Percentiles rank a stretch among this genome's conserved stretches.
These are phyloP conservation scores for Dendrobium nobile DNA, from an alignment of 106 monocot genomes.

Conservation along the genomic window DNA sequence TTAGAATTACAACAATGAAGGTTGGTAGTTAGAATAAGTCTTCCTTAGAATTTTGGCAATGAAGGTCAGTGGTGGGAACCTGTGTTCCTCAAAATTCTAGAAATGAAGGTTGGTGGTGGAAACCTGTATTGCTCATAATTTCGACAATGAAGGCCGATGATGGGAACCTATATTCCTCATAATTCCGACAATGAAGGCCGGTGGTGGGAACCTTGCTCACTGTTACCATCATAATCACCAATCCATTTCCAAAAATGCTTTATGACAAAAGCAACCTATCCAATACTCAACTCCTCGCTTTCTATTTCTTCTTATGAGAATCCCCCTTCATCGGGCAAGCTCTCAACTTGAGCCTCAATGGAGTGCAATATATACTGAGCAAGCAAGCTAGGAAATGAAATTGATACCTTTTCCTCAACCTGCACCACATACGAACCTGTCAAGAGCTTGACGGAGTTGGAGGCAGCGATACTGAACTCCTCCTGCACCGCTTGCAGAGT, in stretches of 20 bases:
- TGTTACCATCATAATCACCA: conserved; percentile 13
- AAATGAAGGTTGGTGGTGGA: no score
- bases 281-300: conserved; percentile 1
- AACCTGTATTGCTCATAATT: no score
- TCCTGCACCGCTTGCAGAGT: conserved; percentile 48
- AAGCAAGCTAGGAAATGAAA: conserved; percentile 72
- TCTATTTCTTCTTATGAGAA: conserved; percentile 79
- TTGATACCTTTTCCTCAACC: conserved; percentile 60
- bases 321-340: conserved; percentile 76
- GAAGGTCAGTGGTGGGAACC: no score
- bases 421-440: conserved; percentile 28
- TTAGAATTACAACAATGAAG: no score
- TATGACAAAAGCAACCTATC: conserved; percentile 36
- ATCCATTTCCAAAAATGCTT: conserved; percentile 89
- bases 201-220: neutral
- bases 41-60: no score
- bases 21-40: no score
- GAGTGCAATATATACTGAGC: conserved; percentile 68
- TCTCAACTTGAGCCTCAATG: conserved; percentile 54
- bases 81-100: no score
- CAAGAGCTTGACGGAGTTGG: conserved; percentile 20
- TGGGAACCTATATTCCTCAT: no score
- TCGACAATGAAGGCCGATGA: no score
- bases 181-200: no score
- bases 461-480: conserved; percentile 39